Evolutionary conservation across 78 protist species (phyloP), one percentile per base, ranked within the genome.

Genomic region (Chrysochromulina tobinii): DNA sequence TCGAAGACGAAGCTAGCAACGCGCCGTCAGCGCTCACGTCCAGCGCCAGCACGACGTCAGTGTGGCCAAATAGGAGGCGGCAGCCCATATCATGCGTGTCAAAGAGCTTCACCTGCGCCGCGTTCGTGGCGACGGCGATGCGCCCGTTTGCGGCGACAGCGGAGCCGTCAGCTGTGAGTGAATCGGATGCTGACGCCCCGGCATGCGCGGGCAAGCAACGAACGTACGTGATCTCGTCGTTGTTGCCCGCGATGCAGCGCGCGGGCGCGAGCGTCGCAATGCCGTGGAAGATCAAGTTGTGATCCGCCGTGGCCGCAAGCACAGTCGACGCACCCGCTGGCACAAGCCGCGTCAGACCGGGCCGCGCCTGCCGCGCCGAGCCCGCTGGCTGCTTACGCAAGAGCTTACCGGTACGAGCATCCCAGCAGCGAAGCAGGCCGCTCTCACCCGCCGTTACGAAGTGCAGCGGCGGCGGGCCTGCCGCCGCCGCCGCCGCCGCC

Each of bases 221-320:
- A 27, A 94, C 81, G 90, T 96, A 96, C 23, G 94, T 90, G 73
- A 96, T 77, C 83, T 94, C 96, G 73, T 96, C 97, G 90, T 95
- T 96, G 81, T 94, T 87, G 5, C 97, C 97, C 61, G 94, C 92
- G 25, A 96, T 86, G 25, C 87, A 93, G 73, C 90, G 89, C 54
- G 54, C 73, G 27, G 86, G 89, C 77, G 53, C 86, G 17, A 94
- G 75, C 20, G 92, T 66, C 21, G 68, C 81, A 4, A 55, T 59
- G 50, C 69, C 67, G 79, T 84, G 93, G 59, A 90, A 53, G 79
- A 94, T 57, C 27, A 96, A 88, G 91, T 95, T 89, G 79, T 93
- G 95, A 77, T 95, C 97, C 7, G 88, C 88, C 20, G 97, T 95
- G 61, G 91, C 87, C 25, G 90, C 69, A 4, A 94, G 54, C 25